Conservation (phyloP, 169 alveolate genomes). For the Cryptosporidium felis region DNA sequence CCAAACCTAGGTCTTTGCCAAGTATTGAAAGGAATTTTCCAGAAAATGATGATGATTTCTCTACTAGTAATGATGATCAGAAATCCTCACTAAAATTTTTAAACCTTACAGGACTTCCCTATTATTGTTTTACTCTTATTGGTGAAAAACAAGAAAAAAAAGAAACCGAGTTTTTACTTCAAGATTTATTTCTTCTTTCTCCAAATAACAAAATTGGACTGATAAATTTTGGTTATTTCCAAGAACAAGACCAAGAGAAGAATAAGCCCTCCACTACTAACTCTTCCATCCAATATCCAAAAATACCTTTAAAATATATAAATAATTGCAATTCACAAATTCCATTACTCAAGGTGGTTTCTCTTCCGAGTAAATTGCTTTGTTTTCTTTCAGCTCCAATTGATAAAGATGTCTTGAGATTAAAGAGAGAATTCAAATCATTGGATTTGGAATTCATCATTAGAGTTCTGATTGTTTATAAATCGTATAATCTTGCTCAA, state of each 20-base stretch:
- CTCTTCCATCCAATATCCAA: too few species aligned
- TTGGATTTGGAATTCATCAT: constrained; percentile 24
- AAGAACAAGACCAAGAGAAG: too few species aligned
- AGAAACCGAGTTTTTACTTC: neutral
- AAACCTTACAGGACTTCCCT: constrained; percentile 53
- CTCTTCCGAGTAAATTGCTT: constrained; percentile 14
- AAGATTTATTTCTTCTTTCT: neutral
- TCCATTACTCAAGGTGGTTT: constrained; percentile 25
- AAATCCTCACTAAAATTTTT: neutral
- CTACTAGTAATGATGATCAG: too few species aligned
- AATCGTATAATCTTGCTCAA: constrained; percentile 22
- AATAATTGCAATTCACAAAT: constrained; percentile 37
- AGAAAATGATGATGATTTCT: too few species aligned
- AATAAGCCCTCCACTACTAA: too few species aligned
- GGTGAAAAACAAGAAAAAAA: neutral
- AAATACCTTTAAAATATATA: constrained; percentile 1
- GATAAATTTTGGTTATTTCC: neutral
- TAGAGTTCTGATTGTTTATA: constrained; percentile 21
- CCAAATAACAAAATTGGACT: neutral
- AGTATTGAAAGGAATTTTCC: constrained; percentile 69
- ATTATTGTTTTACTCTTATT: constrained; percentile 10
- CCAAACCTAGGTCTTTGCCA: neutral
- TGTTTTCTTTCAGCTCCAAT: constrained; percentile 66
- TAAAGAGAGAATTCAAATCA: constrained; percentile 16
- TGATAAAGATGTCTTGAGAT: constrained; percentile 32